Evolutionary conservation across 2,329 filamentous ascomycete genomes (phyloP).

Genomic region (Tolypocladium inflatum): DNA sequence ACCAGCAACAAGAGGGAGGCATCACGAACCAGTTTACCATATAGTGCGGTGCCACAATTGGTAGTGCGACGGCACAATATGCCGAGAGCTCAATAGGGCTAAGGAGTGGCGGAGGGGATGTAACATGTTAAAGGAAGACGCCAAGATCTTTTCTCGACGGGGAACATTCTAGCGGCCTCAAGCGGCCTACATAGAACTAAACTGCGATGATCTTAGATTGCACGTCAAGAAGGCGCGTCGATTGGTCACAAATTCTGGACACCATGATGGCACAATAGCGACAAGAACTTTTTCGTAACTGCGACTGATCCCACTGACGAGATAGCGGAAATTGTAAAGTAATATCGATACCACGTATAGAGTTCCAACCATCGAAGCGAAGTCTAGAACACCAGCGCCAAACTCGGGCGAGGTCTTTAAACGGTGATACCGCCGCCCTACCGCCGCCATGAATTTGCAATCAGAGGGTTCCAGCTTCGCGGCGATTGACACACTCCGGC

Average conservation of each 20-base stretch:
- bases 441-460: not conserved
- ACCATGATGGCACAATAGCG: not conserved
- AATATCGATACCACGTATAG: not conserved
- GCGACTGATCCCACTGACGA: not conserved
- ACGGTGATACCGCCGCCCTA: not conserved
- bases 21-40: not conserved
- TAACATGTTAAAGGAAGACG: not conserved
- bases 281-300: not conserved
- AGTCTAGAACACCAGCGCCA: not conserved
- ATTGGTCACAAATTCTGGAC: not conserved
- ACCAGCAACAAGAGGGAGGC: not conserved
- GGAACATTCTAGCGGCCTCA: not conserved
- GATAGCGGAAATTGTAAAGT: not conserved
- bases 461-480: not conserved
- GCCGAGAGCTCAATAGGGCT: not conserved
- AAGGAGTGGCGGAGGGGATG: not conserved
- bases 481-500: not conserved
- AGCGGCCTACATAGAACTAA: not conserved
- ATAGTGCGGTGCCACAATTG: not conserved
- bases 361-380: not conserved
- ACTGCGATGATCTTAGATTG: not conserved
- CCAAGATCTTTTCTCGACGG: not conserved
- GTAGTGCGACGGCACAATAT: not conserved
- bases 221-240: not conserved
- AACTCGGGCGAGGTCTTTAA: not conserved